Evolutionary conservation across 1,284 basidiomycete species (phyloP), one percentile per base, ranked within the genome.

Genomic region (Ganoderma boninense): DNA sequence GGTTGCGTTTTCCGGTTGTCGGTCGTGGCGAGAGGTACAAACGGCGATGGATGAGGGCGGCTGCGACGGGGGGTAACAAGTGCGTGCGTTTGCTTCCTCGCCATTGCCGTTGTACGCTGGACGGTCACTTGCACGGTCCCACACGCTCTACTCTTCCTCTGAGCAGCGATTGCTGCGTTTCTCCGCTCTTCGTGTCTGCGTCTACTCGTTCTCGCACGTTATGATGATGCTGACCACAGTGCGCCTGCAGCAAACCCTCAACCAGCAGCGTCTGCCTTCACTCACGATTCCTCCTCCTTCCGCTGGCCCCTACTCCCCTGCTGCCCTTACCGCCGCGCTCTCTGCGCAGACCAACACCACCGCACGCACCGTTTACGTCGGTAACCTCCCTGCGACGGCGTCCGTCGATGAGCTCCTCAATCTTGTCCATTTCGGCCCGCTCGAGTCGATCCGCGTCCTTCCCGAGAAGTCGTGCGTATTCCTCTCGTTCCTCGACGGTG

Each of bases 401-500:
- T 97, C 96, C 7, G 97, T 98, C 69, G 97, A 99, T 80, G 97
- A 99, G 82, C 90, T 99, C 35, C 92, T 99, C 78, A 98, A 97
- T 81, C 92, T 98, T 72, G 97, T 99, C 74, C 96, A 98, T 78
- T 99, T 98, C 80, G 98, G 97, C 7, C 97, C 97, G 0, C 93
- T 99, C 74, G 97, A 99, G 81, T 94, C 91, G 65, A 95, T 99
- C 78, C 94, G 96, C 65, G 93, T 99, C 49, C 89, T 99, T n/a
- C 96, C 97, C 54, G 97, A 99, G 82, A 99, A 98, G 83, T 96
- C 93, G 16, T 99, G 97, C 80, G 97, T 98, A 67, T 99, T 99
- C 87, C 90, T 99, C 74, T 98, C 97, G 16, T 98, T 98, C 90
- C 88, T 98, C 62, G 96, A 98, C 72, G 93, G 93, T 35, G 87